A percentile compares a stretch with the other conserved stretches of the same genome.
These are phyloP conservation scores for Phaeosphaeriaceae sp. DNA, from an alignment of 2,329 filamentous ascomycete genomes.

Conservation along the genomic window DNA sequence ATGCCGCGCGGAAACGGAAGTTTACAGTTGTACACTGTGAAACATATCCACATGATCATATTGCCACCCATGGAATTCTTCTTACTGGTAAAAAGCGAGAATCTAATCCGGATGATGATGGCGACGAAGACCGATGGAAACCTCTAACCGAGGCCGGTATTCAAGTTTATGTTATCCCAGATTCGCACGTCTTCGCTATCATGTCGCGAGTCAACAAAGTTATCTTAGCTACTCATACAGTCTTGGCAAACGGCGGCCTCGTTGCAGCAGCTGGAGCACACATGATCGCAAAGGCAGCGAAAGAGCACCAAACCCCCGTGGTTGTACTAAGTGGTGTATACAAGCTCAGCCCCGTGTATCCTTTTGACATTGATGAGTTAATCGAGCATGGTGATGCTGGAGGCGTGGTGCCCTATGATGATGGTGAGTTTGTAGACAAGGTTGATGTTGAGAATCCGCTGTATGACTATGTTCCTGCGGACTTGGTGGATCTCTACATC, in stretches of 20 bases:
- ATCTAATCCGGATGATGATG: constrained; percentile 57
- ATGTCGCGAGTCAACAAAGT: constrained; percentile 98
- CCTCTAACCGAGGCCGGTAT: constrained; percentile 79
- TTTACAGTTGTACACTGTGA: constrained; percentile 90
- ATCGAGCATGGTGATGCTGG: constrained; percentile 87
- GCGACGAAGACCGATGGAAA: constrained; percentile 69
- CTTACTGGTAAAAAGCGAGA: constrained; percentile 59
- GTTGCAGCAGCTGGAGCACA: constrained; percentile 84
- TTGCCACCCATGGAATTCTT: constrained; percentile 66
- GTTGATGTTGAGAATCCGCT: constrained; percentile 79
- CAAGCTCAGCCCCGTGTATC: constrained; percentile 89
- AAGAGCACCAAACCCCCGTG: constrained; percentile 80
- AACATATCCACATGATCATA: constrained; percentile 72
- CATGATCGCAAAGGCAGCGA: constrained; percentile 83
- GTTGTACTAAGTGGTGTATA: constrained; percentile 91
- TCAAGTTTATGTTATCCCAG: constrained; percentile 81
- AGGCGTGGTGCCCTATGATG: constrained; percentile 76
- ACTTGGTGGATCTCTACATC: constrained; percentile 80
- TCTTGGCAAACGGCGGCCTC: constrained; percentile 86
- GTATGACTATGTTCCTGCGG: constrained; percentile 81
- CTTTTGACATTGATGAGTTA: constrained; percentile 79
- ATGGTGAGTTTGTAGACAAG: constrained; percentile 78
- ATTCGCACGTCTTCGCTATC: constrained; percentile 86
- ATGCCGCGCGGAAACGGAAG: constrained; percentile 85
- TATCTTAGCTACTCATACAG: constrained; percentile 83